Base-by-base conservation (phyloP, 1,284 basidiomycete genomes). In the Boletus sp. region DNA sequence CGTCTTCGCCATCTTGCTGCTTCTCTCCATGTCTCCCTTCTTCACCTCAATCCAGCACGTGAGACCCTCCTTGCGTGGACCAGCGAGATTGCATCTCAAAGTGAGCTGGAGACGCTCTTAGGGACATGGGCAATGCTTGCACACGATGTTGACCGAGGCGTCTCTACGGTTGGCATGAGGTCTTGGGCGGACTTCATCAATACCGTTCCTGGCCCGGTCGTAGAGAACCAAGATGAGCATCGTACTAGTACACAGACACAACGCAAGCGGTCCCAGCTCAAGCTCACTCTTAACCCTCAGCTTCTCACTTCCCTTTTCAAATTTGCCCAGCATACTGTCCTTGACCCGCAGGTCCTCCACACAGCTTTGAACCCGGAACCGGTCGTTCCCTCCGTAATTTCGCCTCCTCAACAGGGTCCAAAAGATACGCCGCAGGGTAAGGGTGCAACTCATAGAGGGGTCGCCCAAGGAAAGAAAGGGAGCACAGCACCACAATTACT, bases 101-200 rank as follows among this genome's bases (percentile, higher is more conserved):
- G 76, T 46, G 84, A 91, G 56, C 66, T 80, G n/a, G 78, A 87
- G 40, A 77, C 76, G 32, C 74, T 94, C 26, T 67, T 94, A 1
- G 93, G 91, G 0, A 80, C 88, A 7, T 95, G 91, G 91, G 80
- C 75, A 49, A 76, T 91, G 55, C 74, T 82, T 3, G 75, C 81
- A 16, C 77, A 86, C 61, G 92, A 94, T 56, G 68, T 81, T 19
- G 91, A 93, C 58, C 75, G 82, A 14, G 68, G 71, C 3, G 82
- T 91, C 14, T 68, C 81, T 3, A 57, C 64, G 1, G 62, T 71
- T 14, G 82, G 83, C 0, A 63, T 66, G 13, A 72, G 72, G 45
- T 73, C 80, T 10, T 90, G 87, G 86, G 66, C 65, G 12, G 64
- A 71, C 7, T 63, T 71, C 27, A 58, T 82, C 25, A 60, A 62